A percentile compares a stretch with the other conserved stretches of the same genome.
Evolutionary conservation across 2,329 filamentous ascomycete genomes (phyloP).

Genomic region (Talaromyces piceae): DNA sequence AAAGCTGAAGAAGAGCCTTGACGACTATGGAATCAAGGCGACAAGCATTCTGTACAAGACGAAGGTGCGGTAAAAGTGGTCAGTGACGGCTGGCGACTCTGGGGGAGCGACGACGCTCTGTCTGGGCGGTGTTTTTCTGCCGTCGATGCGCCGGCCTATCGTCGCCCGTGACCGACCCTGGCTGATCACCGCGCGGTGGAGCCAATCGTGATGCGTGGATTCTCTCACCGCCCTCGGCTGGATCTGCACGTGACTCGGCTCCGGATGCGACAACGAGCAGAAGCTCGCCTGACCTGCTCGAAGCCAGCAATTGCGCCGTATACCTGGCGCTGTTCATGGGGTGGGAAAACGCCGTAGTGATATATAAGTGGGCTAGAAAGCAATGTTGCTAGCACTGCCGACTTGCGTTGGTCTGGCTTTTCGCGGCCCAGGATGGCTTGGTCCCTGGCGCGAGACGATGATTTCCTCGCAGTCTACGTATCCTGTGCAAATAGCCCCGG

Average conservation of each 20-base stretch:
- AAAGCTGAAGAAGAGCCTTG: conserved; percentile 2
- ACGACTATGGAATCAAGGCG: neutral
- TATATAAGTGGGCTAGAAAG: neutral
- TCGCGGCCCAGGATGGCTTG: neutral
- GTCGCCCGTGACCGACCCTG: conserved; percentile 5
- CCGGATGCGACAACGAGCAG: conserved; percentile 6
- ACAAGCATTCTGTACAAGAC: neutral
- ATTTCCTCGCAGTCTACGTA: neutral
- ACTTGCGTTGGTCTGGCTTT: neutral
- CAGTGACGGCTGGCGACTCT: conserved; percentile 10
- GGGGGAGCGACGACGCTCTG: conserved; percentile 7
- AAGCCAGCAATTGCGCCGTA: neutral
- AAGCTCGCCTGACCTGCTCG: neutral
- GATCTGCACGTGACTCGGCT: conserved; percentile 7
- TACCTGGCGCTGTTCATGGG: neutral
- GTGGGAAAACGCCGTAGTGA: neutral
- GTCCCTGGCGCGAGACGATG: neutral
- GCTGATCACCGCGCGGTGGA: neutral
- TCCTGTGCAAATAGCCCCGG: neutral
- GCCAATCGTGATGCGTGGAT: conserved; percentile 1
- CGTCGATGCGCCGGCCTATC: conserved; percentile 7
- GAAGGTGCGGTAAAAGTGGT: neutral
- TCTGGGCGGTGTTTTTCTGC: conserved; percentile 10
- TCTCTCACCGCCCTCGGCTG: conserved; percentile 10
- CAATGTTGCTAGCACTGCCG: neutral